phyloP scores from a whole-genome alignment of 129 eudicot species.

The Escallonia rubra region DNA sequence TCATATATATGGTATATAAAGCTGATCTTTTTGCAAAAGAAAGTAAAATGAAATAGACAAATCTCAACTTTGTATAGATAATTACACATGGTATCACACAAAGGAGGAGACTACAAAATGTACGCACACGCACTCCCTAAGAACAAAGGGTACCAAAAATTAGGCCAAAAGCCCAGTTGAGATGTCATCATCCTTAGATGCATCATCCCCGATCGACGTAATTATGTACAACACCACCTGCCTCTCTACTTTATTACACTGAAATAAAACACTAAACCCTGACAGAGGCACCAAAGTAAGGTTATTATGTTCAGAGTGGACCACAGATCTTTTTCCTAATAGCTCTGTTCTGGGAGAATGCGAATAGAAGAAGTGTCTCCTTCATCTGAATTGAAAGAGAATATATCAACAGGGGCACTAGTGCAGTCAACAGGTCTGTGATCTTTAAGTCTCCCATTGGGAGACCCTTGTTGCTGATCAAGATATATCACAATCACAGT shows the following conservation, averaged over 20 bases:
- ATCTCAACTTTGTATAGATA: too few relatives aligned
- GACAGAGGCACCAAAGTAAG: conserved; percentile 13
- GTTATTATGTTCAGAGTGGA: conserved; percentile 17
- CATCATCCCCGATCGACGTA: conserved; percentile 10
- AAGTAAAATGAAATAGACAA: too few relatives aligned
- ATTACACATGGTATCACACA: too few relatives aligned
- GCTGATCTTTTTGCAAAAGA: too few relatives aligned
- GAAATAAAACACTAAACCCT: conserved; percentile 10
- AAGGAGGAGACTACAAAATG: background rate
- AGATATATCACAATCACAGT: conserved; percentile 67
- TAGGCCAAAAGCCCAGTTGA: background rate
- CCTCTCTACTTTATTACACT: conserved; percentile 8
- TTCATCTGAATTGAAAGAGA: conserved; percentile 43
- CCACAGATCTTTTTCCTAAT: conserved; percentile 10
- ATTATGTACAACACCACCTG: conserved; percentile 19
- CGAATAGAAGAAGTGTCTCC: conserved; percentile 23
- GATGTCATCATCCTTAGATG: background rate
- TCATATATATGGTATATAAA: too few relatives aligned
- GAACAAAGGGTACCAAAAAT: background rate
- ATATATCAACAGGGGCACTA: conserved; percentile 52
- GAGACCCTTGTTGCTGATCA: conserved; percentile 40
- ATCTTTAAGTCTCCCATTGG: conserved; percentile 26
- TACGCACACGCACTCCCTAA: background rate
- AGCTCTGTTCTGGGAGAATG: conserved; percentile 14
- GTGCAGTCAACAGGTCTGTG: conserved; percentile 36